Evolutionary conservation across 2,329 filamentous ascomycete genomes (phyloP).

Genomic region (Didymella arachidicola): DNA sequence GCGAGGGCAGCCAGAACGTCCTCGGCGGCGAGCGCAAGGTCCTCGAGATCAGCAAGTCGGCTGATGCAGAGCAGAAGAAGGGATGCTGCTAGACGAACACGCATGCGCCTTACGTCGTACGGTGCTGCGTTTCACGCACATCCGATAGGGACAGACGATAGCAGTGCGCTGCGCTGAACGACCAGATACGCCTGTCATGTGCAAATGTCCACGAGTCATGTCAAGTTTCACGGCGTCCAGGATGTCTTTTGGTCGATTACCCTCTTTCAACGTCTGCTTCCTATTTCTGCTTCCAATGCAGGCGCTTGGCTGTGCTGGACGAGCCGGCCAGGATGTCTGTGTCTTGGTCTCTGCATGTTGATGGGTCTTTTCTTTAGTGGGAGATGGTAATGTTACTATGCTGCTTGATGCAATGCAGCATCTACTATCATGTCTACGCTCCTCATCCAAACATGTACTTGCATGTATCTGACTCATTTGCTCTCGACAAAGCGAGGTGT

Average conservation of each 20-base stretch:
- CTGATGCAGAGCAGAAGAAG: conserved; percentile 79
- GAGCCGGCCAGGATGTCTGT: conserved; percentile 36
- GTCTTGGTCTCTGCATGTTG: conserved; percentile 45
- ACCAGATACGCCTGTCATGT: conserved; percentile 29
- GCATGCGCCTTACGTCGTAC: conserved; percentile 24
- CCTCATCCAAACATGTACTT: neutral
- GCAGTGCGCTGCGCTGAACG: conserved; percentile 28
- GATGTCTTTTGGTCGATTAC: conserved; percentile 40
- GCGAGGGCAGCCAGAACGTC: conserved; percentile 80
- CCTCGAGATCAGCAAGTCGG: conserved; percentile 85
- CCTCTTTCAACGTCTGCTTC: conserved; percentile 42
- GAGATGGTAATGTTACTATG: conserved; percentile 42
- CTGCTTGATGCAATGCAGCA: conserved; percentile 30
- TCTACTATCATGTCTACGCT: conserved; percentile 28
- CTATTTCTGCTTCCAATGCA: conserved; percentile 39
- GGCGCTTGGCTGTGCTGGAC: conserved; percentile 32
- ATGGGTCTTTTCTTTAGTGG: conserved; percentile 33
- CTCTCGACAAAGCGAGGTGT: neutral
- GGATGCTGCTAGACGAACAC: conserved; percentile 73
- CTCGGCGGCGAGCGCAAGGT: conserved; percentile 76
- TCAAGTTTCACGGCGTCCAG: conserved; percentile 47
- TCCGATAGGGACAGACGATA: conserved; percentile 10
- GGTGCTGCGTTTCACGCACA: conserved; percentile 24
- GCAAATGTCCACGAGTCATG: conserved; percentile 44
- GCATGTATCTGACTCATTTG: neutral